Evolutionary conservation across 2,329 filamentous ascomycete species (phyloP), one percentile per base, ranked within the genome.

Genomic region (Fusarium floridanum): DNA sequence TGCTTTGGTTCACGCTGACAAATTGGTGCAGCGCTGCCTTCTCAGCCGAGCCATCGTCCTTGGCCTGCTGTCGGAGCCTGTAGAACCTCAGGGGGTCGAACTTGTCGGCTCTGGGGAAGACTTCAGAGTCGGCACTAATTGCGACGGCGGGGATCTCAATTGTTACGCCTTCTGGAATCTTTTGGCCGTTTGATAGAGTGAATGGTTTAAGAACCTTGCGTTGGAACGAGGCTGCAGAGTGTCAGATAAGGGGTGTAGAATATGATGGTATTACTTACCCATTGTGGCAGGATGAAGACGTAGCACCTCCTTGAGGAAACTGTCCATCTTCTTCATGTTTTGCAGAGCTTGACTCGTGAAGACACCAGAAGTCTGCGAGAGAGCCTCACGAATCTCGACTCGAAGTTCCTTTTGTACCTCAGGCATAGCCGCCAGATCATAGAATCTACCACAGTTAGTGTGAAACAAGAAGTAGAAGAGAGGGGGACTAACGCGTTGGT

Each of bases 161-260:
- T n/a, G 82, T 80, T 7, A 83, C 83, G 32, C 85, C 86, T 2
- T 82, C 80, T 0, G 86, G 85, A 11, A 88, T 82, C 39, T 84
- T 83, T 57, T 89, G 86, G 17, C 89, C 89, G 76, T 88, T 88
- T 53, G 88, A 89, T 2, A 90, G 85, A 3, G 84, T 85, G 74
- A 90, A 84, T 5, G 85, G 82, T 73, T 86, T 84, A 39, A 87
- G 80, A 11, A 88, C 87, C 71, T 86, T 88, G 68, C 88, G 87
- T 27, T 79, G 78, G 79, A 90, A 89, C 4, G 87, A 85, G 1
- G 82, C 83, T 22, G 12, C 1, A 22, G 2, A 1, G 4, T 5
- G 17, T 71, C 57, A 69, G 66, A 14, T 7, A 6, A 20, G 16
- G 11, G 6, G 9, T 3, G 6, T 50, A 22, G 16, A 14, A 16